Conservation (phyloP, 192 early-diverging fungal species). For the Coemansia sp. region DNA sequence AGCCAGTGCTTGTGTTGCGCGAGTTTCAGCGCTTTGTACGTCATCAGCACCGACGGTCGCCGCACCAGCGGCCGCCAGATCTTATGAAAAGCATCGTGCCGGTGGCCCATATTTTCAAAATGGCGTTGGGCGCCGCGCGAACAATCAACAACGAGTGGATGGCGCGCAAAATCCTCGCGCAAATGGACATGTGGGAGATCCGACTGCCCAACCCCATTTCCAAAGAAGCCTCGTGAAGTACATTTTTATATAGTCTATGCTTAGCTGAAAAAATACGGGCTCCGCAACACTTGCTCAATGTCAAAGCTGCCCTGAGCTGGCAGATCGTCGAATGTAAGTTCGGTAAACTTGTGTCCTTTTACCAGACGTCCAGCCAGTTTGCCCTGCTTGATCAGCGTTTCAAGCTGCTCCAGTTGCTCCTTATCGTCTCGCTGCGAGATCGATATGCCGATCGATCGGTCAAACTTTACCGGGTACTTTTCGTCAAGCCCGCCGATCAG, state of each 20-base stretch:
- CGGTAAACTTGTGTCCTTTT: slow-evolving; percentile 50
- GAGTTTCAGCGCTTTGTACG: slow-evolving; percentile 43
- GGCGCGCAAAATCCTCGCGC: slow-evolving; percentile 14
- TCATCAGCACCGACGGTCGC: slow-evolving; percentile 28
- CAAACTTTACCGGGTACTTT: slow-evolving; percentile 16
- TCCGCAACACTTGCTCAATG: slow-evolving; percentile 73
- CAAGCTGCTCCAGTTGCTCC: background rate
- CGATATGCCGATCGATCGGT: slow-evolving; percentile 6
- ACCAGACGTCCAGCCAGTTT: slow-evolving; percentile 20
- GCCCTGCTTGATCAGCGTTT: slow-evolving; percentile 15
- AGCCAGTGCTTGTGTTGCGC: slow-evolving; percentile 25
- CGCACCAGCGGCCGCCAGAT: slow-evolving; percentile 21
- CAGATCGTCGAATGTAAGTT: slow-evolving; percentile 70
- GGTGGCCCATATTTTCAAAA: slow-evolving; percentile 22
- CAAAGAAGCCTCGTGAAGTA: background rate
- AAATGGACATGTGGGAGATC: slow-evolving; percentile 35
- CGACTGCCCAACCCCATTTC: background rate
- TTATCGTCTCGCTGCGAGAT: background rate
- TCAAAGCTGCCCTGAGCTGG: slow-evolving; percentile 85
- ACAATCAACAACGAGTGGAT: slow-evolving; percentile 7
- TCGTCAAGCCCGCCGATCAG: slow-evolving; percentile 41
- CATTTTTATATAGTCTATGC: too few relatives aligned
- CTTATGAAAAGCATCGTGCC: slow-evolving; percentile 13
- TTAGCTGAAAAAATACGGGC: slow-evolving; percentile 91
- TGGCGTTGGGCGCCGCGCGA: slow-evolving; percentile 32